Evolutionary conservation across 2,329 filamentous ascomycete species (phyloP).

Genomic region (Paraphaeosphaeria minitans): DNA sequence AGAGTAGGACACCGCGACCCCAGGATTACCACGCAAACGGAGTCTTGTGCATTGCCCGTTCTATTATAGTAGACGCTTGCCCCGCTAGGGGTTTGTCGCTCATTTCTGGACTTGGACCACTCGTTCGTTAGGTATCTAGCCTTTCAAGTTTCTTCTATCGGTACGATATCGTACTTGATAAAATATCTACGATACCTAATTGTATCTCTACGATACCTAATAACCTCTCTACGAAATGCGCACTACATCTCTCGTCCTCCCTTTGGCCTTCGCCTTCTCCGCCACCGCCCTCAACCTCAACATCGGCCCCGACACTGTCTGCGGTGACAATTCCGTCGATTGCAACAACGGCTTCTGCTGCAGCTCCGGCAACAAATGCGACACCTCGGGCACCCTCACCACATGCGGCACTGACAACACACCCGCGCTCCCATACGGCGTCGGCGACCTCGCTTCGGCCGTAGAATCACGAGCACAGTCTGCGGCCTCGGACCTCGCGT

Average conservation of each 20-base stretch:
- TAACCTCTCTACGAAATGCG: not conserved
- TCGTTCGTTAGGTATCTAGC: not conserved
- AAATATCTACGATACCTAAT: no score
- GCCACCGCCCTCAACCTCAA: conserved; percentile 1
- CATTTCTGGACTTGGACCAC: not conserved
- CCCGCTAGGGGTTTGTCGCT: not conserved
- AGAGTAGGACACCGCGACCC: not conserved
- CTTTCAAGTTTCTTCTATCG: not conserved
- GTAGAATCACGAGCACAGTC: not conserved
- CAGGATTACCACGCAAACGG: conserved; percentile 1
- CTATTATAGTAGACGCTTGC: not conserved
- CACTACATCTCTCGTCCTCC: not conserved
- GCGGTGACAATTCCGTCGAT: conserved; percentile 5
- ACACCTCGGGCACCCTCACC: conserved; percentile 2
- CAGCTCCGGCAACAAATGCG: not conserved
- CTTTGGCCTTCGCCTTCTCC: conserved; percentile 1
- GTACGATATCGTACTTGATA: no score
- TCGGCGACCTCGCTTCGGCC: not conserved
- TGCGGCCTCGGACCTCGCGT: not conserved
- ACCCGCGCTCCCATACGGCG: not conserved
- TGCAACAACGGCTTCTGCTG: conserved; percentile 9
- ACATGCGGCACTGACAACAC: conserved; percentile 2
- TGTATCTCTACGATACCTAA: not conserved
- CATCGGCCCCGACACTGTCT: conserved; percentile 6
- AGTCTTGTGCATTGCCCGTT: not conserved